These are phyloP conservation scores for Fulvia fulva DNA, from an alignment of 2,329 filamentous ascomycete species.

Conservation along the genomic window DNA sequence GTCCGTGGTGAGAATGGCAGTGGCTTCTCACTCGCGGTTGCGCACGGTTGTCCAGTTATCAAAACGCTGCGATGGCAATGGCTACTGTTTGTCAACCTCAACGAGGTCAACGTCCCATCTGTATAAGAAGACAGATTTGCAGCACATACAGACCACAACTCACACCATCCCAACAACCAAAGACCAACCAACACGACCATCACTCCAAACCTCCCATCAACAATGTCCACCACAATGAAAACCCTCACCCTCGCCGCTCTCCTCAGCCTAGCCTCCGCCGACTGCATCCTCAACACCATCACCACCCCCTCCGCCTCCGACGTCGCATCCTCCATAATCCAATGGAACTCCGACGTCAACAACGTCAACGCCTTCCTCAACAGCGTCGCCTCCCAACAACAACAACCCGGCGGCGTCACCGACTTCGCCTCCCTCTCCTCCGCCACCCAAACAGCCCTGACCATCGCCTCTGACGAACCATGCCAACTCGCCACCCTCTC, in stretches of 20 bases:
- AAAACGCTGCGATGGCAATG: no score
- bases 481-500: conserved; percentile 19
- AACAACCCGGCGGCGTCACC: conserved; percentile 46
- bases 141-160: not conserved
- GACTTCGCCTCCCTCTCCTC: conserved; percentile 51
- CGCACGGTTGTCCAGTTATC: no score
- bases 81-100: no score
- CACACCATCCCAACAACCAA: not conserved
- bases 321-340: conserved; percentile 13
- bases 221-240: not conserved
- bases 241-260: conserved; percentile 6
- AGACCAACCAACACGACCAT: not conserved
- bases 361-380: conserved; percentile 55
- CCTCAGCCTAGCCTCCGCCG: not conserved
- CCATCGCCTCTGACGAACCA: conserved; percentile 20
- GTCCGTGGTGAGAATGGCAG: not conserved
- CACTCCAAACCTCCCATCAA: not conserved
- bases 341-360: conserved; percentile 42
- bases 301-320: conserved; percentile 8
- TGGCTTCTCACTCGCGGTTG: not conserved
- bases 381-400: conserved; percentile 28
- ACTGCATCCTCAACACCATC: conserved; percentile 15
- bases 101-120: no score
- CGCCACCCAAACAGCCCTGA: conserved; percentile 4
- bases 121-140: not conserved